phyloP scores from a whole-genome alignment of 2,329 filamentous ascomycete genomes.

The Fusarium clavum region DNA sequence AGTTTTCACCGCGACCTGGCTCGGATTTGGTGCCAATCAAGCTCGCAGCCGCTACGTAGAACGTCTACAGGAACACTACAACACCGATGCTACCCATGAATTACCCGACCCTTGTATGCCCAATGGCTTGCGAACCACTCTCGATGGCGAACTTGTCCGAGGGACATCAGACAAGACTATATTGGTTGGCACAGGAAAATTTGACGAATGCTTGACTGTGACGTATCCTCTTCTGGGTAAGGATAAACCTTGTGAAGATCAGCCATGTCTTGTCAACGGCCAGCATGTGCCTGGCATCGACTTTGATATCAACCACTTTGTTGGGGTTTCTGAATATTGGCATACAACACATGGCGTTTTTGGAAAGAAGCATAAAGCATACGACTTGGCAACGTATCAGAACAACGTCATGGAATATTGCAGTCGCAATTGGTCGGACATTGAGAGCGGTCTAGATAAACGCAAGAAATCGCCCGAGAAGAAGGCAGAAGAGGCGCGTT shows the following conservation, averaged over 20 bases:
- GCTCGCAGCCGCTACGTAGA: constrained; percentile 88
- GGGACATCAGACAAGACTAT: constrained; percentile 57
- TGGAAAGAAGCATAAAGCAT: constrained; percentile 80
- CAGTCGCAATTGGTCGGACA: constrained; percentile 81
- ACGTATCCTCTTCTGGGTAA: constrained; percentile 92
- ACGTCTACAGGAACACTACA: constrained; percentile 74
- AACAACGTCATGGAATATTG: constrained; percentile 87
- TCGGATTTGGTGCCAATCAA: constrained; percentile 97
- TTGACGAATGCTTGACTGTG: constrained; percentile 83
- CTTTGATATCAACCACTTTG: constrained; percentile 96
- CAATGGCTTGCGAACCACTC: constrained; percentile 76
- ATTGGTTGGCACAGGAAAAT: constrained; percentile 86
- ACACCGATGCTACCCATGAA: constrained; percentile 66
- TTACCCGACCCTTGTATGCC: constrained; percentile 94
- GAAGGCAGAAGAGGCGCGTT: constrained; percentile 81
- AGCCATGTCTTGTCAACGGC: constrained; percentile 90
- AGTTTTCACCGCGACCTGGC: constrained; percentile 96
- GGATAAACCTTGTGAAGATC: constrained; percentile 82
- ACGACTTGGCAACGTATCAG: constrained; percentile 92
- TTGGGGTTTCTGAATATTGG: constrained; percentile 98
- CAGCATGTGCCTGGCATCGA: constrained; percentile 95
- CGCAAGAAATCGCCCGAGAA: constrained; percentile 80
- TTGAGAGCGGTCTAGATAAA: constrained; percentile 72
- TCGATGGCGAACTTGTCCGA: constrained; percentile 71
- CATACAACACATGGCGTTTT: constrained; percentile 98